Evolutionary conservation across 768 basidiomycete genomes (phyloP), one percentile per base, ranked within the genome.

Genomic region (Holtermannia corniformis): DNA sequence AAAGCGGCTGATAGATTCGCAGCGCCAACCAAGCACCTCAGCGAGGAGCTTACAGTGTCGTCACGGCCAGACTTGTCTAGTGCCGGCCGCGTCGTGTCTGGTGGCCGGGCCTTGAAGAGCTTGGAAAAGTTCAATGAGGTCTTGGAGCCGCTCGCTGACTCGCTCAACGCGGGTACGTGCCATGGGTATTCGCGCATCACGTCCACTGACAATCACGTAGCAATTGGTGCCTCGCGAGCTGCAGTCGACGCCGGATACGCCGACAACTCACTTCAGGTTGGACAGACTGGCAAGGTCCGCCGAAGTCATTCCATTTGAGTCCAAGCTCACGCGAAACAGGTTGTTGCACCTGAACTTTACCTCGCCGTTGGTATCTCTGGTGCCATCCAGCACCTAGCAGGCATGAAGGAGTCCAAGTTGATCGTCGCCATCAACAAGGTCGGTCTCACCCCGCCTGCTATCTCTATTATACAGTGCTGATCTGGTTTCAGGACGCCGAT

Each of bases 351-450:
- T 0, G 87, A 93, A 68, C 76, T 99, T 49, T 99, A 99, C 74
- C 80, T 97, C 73, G 95, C 95, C 3, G 74, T 97, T 46, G 95
- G 95, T 47, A 97, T 99, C 62, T 95, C 91, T 7, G 95, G 95
- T 16, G 95, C 95, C 13, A 99, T 97, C 63, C 95, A 99, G 75
- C 95, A 99, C 76, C 77, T 97, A 50, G 95, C 95, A 20, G 95
- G 95, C 7, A 99, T 97, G 95, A 99, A 99, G 72, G 95, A 96
- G 65, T 91, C 88, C 11, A 99, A 97, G 76, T 77, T 96, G 58
- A 99, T 99, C 56, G 93, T 95, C 26, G 95, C 95, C 3, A 80
- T 99, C 57, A 99, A 99, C 78, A 99, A 99, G 81, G 91, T 82
- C 57, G 49, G 76, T 58, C n/a, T n/a, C 51, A 14, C 10, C 32